Base-by-base conservation (phyloP, 345 rosid species). In the Populus simonii region DNA sequence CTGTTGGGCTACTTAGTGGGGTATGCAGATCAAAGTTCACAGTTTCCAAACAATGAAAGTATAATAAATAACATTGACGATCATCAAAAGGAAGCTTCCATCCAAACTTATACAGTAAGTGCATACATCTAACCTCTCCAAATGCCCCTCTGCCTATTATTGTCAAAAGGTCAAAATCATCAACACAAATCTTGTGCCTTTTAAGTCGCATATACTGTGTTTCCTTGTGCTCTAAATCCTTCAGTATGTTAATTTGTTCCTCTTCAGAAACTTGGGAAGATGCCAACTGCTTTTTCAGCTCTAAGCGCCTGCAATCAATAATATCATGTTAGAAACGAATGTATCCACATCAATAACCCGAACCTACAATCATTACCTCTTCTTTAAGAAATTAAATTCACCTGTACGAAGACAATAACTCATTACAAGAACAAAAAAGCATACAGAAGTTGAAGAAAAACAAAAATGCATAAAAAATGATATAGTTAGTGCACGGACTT, bases 141-240 rank as follows among this genome's bases (percentile, higher is more conserved):
- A 95, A 95, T 73, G 99, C 99, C 3, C 98, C 98, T 86, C 97
- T 89, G 33, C 99, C 99, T 12, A 95, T 88, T 71, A 95, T 92
- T 70, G 84, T 87, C 47, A 95, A 86, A 80, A 90, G 92, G 72
- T 89, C 91, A 70, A 95, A 93, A 85, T 95, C 99, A 74, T 92
- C 93, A 81, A 91, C 95, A 53, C 92, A 91, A 68, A 93, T 88
- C 79, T 90, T 88, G 86, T 92, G 91, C 84, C 98, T 87, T 87
- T 92, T 91, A 61, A 95, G 87, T 51, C 96, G 85, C 79, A 94
- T 93, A 81, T 88, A 93, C 77, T 95, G 92, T 16, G 99, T 92
- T 76, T 95, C 99, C 75, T 88, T 90, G 66, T 92, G 86, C 82
- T 93, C 94, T 78, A 93, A 88, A 74, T 93, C 93, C 89, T 93